phyloP scores from a whole-genome alignment of 805 yeast species.

The Yarrowia bubula region DNA sequence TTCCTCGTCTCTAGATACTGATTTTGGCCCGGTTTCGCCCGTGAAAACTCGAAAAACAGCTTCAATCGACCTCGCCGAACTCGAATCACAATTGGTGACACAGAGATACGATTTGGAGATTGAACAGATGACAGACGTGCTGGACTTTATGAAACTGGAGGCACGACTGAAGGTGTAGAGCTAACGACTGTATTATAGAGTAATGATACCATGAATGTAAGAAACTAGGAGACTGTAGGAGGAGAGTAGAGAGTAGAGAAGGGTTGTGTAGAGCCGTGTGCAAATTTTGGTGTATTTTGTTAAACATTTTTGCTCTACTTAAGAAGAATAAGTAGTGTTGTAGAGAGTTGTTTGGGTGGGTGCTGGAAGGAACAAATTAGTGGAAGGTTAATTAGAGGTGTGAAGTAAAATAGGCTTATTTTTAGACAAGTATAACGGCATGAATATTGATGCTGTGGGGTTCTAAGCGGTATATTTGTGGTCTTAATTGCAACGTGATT shows the following conservation, averaged over 20 bases:
- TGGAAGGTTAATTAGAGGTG: too few species aligned
- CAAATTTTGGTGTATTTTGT: too few species aligned
- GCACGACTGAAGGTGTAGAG: background rate
- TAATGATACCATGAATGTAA: slow-evolving; percentile 20
- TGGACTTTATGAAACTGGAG: slow-evolving; percentile 21
- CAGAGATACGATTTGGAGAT: slow-evolving; percentile 22
- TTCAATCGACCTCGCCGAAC: background rate
- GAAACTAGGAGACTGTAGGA: too few species aligned
- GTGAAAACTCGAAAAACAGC: background rate
- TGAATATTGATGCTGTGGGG: too few species aligned
- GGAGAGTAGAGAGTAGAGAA: too few species aligned
- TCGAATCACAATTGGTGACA: slow-evolving; percentile 3
- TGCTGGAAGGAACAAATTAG: too few species aligned
- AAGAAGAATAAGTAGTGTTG: background rate
- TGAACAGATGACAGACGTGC: slow-evolving; percentile 19
- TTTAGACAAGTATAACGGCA: too few species aligned
- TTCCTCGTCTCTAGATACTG: background rate
- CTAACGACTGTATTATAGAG: slow-evolving; percentile 23
- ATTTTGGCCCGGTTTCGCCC: background rate
- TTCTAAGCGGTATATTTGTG: too few species aligned
- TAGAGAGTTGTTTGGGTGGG: background rate
- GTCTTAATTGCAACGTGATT: too few species aligned
- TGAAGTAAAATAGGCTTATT: too few species aligned
- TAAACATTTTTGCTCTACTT: too few species aligned
- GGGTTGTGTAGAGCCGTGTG: too few species aligned